These are phyloP conservation scores for Aspergillus udagawae DNA, from an alignment of 2,329 filamentous ascomycete genomes.

Conservation along the genomic window DNA sequence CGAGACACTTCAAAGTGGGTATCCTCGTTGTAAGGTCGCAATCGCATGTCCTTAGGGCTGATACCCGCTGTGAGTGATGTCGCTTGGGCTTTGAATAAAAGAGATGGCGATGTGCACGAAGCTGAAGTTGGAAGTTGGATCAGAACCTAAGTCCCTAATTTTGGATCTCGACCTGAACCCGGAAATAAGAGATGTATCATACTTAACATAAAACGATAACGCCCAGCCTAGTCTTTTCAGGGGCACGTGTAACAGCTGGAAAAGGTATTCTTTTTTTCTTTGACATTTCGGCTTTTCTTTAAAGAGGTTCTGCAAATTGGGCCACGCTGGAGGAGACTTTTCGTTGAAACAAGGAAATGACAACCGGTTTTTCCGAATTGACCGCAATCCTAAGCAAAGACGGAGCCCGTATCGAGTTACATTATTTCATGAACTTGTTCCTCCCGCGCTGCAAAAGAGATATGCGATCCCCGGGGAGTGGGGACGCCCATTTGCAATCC, in stretches of 20 bases:
- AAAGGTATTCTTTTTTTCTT: slow-evolving; percentile 37
- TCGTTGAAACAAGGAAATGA: slow-evolving; percentile 28
- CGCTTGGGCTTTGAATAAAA: neutral
- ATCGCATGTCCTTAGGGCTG: neutral
- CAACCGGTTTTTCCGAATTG: slow-evolving; percentile 31
- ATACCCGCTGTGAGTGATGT: slow-evolving; percentile 4
- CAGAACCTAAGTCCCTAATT: slow-evolving; percentile 21
- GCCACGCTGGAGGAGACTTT: slow-evolving; percentile 26
- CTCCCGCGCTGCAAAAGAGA: slow-evolving; percentile 24
- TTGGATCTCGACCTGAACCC: slow-evolving; percentile 30
- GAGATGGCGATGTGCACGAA: slow-evolving; percentile 2
- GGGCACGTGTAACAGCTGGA: slow-evolving; percentile 23
- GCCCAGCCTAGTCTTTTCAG: slow-evolving; percentile 18
- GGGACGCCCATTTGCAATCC: slow-evolving; percentile 31
- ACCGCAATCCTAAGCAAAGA: slow-evolving; percentile 33
- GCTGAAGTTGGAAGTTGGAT: slow-evolving; percentile 3
- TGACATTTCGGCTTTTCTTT: slow-evolving; percentile 31
- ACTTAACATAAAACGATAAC: slow-evolving; percentile 32
- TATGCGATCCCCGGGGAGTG: slow-evolving; percentile 14
- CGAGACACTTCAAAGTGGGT: neutral
- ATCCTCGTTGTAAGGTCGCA: neutral
- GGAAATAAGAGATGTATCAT: slow-evolving; percentile 31
- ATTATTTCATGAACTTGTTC: slow-evolving; percentile 37
- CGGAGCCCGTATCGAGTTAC: slow-evolving; percentile 38
- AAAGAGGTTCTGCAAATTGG: slow-evolving; percentile 26